Evolutionary conservation across 192 early-diverging fungal species (phyloP).

Genomic region (Backusella westeae): DNA sequence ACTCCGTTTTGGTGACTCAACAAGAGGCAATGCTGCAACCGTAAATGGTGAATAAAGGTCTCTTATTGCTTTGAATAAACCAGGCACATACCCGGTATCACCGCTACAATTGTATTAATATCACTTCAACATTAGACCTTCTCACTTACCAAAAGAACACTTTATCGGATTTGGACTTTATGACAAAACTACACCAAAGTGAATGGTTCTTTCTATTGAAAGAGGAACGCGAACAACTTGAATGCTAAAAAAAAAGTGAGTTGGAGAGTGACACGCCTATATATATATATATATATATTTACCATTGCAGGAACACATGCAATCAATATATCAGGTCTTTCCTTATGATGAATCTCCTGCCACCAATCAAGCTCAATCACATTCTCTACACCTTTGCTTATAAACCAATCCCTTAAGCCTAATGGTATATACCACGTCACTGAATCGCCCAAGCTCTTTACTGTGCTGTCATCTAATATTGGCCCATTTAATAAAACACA

Average conservation of each 20-base stretch:
- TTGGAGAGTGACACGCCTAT: too few species aligned
- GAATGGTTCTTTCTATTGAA: constrained; percentile 44
- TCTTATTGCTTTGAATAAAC: constrained; percentile 46
- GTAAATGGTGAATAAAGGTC: constrained; percentile 42
- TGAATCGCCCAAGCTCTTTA: constrained; percentile 38
- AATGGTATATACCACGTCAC: constrained; percentile 53
- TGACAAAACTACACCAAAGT: constrained; percentile 48
- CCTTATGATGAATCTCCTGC: constrained; percentile 49
- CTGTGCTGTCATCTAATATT: constrained; percentile 30
- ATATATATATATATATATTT: background rate
- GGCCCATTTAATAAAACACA: too few species aligned
- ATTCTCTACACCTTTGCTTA: constrained; percentile 37
- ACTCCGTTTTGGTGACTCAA: constrained; percentile 37
- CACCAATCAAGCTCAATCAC: constrained; percentile 59
- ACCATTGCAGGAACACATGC: constrained; percentile 39
- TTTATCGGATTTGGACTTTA: constrained; percentile 29
- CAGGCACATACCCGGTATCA: constrained; percentile 48
- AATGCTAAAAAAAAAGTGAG: constrained; percentile 27
- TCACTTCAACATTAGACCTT: too few species aligned
- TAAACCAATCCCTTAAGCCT: constrained; percentile 45
- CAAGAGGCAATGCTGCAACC: constrained; percentile 49
- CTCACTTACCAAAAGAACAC: constrained; percentile 43
- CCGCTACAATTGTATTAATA: constrained; percentile 2
- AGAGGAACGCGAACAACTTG: constrained; percentile 38
- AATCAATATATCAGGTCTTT: constrained; percentile 39